phyloP scores from a whole-genome alignment of 257 asterid species.

The Solanum pimpinellifolium region DNA sequence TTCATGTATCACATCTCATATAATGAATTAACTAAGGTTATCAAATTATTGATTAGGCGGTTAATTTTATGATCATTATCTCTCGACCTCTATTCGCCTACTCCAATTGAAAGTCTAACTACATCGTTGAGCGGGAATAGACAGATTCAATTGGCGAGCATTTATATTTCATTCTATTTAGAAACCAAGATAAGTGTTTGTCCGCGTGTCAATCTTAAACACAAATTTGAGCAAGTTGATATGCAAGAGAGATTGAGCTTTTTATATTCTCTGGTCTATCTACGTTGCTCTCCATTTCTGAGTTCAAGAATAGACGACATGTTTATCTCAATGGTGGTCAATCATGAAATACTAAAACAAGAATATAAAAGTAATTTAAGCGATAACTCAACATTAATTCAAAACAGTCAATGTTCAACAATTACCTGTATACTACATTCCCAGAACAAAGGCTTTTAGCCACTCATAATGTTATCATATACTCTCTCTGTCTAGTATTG shows the following conservation, averaged over 20 bases:
- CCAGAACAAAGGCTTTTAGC: too few relatives aligned
- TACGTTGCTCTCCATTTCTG: too few relatives aligned
- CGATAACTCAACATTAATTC: background rate
- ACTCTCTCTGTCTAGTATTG: too few relatives aligned
- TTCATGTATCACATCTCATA: too few relatives aligned
- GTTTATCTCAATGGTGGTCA: background rate
- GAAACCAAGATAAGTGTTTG: background rate
- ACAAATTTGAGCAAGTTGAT: background rate
- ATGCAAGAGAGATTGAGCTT: background rate
- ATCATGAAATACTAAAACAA: background rate
- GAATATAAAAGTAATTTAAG: background rate
- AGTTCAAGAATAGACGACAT: background rate
- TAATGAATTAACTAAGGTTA: background rate
- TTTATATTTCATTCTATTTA: too few relatives aligned
- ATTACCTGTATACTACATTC: background rate
- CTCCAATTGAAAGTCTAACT: background rate
- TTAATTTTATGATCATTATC: too few relatives aligned
- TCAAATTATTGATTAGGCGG: background rate
- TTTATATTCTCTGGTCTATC: background rate
- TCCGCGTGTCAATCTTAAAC: background rate
- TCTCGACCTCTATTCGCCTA: background rate
- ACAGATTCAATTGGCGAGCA: background rate
- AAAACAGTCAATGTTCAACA: background rate
- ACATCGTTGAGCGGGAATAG: background rate
- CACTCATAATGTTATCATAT: background rate